Evolutionary conservation across 768 basidiomycete genomes (phyloP), one percentile per base, ranked within the genome.

Genomic region (Mycena metata): DNA sequence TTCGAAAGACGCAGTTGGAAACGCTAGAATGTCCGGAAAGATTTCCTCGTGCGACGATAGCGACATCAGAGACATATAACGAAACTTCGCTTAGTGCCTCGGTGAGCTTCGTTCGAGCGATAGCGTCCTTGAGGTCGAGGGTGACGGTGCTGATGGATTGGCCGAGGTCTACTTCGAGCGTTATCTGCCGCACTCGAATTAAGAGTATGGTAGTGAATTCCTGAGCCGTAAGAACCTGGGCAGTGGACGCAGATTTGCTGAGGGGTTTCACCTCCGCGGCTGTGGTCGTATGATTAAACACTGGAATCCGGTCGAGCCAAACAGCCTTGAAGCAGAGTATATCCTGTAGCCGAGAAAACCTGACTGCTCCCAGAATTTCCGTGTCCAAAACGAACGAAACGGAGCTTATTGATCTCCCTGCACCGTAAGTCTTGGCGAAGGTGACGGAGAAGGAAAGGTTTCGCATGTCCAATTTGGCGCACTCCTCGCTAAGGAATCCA

Each of bases 321-420:
- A 97, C 94, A 7, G 96, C 95, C 78, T 96, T 96, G 86, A 97
- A 95, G 78, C 94, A 96, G 21, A 98, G 84, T 60, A 96, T 90
- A 75, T 98, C 96, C 78, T 96, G 96, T 33, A 98, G 79, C 15
- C 96, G 89, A 5, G 94, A 93, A 74, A 98, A 91, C 23, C 91
- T 89, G 45, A 96, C 86, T 8, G 85, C 90, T 0, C 92, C 94
- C 5, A 90, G 83, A 60, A 98, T 87, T 75, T 95, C 92, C 0
- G 96, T 96, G 75, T 95, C 94, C n/a, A 96, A 76, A 9, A 93
- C 85, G 45, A 94, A 78, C 0, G 95, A 95, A 7, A 97, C 78
- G 3, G 85, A 88, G 68, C 83, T 89, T 56, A 84, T 79, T 3
- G 79, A 70, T 12, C 77, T 72, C 30, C 82, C 79, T 9, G 64